Evolutionary conservation across 2,329 filamentous ascomycete species (phyloP), one percentile per base, ranked within the genome.

Genomic region (Stachybotrys chlorohalonatus): DNA sequence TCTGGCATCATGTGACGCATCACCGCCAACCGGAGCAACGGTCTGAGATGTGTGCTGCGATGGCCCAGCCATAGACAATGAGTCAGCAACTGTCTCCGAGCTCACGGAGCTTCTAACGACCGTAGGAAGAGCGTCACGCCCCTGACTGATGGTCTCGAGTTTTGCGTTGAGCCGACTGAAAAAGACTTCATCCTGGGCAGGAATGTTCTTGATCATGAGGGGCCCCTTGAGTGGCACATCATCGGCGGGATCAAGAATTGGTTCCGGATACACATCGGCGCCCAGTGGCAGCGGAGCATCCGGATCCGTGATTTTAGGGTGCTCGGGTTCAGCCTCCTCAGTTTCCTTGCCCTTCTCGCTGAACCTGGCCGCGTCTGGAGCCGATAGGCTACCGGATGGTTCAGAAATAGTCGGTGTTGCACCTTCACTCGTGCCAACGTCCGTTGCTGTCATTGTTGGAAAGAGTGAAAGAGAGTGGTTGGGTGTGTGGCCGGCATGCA

Each of bases 401-500:
- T 47, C 47, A 31, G 63, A 62, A 30, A 60, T 60, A 30, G 63
- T 64, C 49, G 67, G 68, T 5, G 66, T 70, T 31, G 64, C 60
- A 6, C 61, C 64, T 39, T 64, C 64, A 51, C 65, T 69, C 11
- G 66, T 64, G 53, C 59, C 62, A 31, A 63, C 57, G 11, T 67
- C 71, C 2, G 75, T 76, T 11, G 73, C 72, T 8, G 70, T 68
- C 49, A 73, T 68, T 9, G 75, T 77, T 6, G 73, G 71, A 15
- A 82, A 66, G 2, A 76, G 66, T 5, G 81, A 82, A 11, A 83
- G 68, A 1, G 80, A 82, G 63, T 84, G 81, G 52, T 76, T 84
- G 7, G 82, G 82, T 1, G 82, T 85, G 65, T 85, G 82, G 1
- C 82, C 82, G 17, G 82, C 82, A 64, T 85, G 78, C 75, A 85